Base-by-base conservation (phyloP, 768 basidiomycete genomes). In the Hygrophoropsis aurantiaca region DNA sequence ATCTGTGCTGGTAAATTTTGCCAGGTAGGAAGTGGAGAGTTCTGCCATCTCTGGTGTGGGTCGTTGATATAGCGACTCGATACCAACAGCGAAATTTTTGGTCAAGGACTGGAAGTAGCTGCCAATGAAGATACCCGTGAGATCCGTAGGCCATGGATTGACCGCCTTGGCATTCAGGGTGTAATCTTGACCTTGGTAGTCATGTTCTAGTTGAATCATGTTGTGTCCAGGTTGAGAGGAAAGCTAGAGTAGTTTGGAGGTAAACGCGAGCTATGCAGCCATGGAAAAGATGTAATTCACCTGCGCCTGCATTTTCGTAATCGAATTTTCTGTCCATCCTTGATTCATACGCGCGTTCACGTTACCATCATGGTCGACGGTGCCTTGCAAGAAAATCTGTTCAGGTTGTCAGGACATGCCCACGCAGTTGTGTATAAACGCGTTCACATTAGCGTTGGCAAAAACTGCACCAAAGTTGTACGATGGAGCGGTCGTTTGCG, bases 391-490 rank as follows among this genome's bases (percentile, higher is more conserved):
- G 73, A 97, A 88, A 11, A 88, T 73, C 95, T 97, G 55, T n/a
- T 23, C 26, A 40, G 26, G 44, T 36, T 19, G 45, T 53, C 51
- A 54, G 60, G 56, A n/a, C n/a, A n/a, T n/a, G n/a, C n/a, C n/a
- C n/a, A n/a, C 15, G 55, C 50, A 16, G 49, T 51, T 61, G 37
- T 30, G 13, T 30, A 30, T 15, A 23, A 40, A 24, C 26, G 11
- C 15, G 57, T 66, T 42, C 58, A 97, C 94, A 64, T 79, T 78
- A 58, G 83, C 77, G 59, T 85, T 95, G 11, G 89, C 94, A 70
- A 87, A 97, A 42, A 97, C 80, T 9, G 94, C 92, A 47, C 88
- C 90, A 63, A 98, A 97, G 68, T 92, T 94, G 70, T 99, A 99
- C 24, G 87, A 87, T 11, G 95, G 80, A 1, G 91, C 81, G 0